Evolutionary conservation across 2,329 filamentous ascomycete genomes (phyloP), one percentile per base, ranked within the genome.

Genomic region (Juglanconis juglandina): DNA sequence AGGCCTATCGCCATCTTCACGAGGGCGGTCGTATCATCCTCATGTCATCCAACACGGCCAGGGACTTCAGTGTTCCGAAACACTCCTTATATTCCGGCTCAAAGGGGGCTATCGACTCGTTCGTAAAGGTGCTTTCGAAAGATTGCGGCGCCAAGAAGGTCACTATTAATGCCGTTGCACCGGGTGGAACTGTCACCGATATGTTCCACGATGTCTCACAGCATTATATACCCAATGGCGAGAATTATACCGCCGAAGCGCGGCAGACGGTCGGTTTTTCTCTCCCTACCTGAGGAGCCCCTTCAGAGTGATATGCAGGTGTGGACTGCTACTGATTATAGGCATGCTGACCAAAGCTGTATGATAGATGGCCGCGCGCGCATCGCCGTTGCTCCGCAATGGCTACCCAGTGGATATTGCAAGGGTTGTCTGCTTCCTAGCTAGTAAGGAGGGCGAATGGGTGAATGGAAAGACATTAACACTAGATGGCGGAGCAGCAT

Each of bases 91-190:
- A 92, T 79, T 89, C 88, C 24, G 88, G 85, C 14, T 86, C 81
- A 73, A 92, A 92, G 80, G 89, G 88, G 67, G 85, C 89, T 44
- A 87, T 92, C 63, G 89, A 91, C 74, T 88, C 87, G 8, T 90
- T 92, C 74, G 87, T 89, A 66, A 87, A 89, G 71, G 86, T 83
- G 67, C 89, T 92, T 75, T 87, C 89, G 5, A 87, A 86, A 51
- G 85, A 88, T 75, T 84, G 82, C 65, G 83, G 87, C 59, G 82
- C 87, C 77, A 80, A 84, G 66, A 84, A 83, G 55, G 84, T 87
- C 69, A 87, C 84, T 0, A 84, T 87, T 70, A 87, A 87, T 68
- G 84, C 83, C 56, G 80, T 87, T 14, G 85, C 85, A 0, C 85
- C 85, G 0, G 85, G 84, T 56, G 85, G 84, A 24, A 86, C 86